Evolutionary conservation across 176 grass and related monocot species (phyloP).

Genomic region (Bonia amplexicaulis): DNA sequence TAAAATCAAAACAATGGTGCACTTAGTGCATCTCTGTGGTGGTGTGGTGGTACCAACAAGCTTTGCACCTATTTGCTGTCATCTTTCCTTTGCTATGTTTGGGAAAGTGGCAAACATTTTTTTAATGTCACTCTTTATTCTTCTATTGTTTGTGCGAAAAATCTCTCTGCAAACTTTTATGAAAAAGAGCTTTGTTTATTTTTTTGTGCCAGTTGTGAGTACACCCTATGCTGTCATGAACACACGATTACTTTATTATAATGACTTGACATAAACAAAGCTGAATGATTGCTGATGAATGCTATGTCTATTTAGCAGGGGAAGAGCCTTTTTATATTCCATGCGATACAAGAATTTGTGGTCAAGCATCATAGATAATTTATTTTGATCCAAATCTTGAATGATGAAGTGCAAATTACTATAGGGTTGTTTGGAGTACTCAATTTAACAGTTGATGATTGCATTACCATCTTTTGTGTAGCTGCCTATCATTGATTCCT

Average conservation of each 20-base stretch:
- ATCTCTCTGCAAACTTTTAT: neutral
- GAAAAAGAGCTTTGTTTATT: neutral
- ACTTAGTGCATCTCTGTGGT: slow-evolving; percentile 27
- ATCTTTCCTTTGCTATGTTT: slow-evolving; percentile 38
- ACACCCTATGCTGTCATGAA: slow-evolving; percentile 12
- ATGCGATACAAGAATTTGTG: neutral
- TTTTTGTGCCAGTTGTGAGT: slow-evolving; percentile 10
- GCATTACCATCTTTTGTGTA: neutral
- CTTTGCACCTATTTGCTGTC: slow-evolving; percentile 40
- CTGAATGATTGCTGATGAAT: slow-evolving; percentile 10
- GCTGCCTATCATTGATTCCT: neutral
- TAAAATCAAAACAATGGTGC: slow-evolving; percentile 12
- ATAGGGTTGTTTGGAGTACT: neutral
- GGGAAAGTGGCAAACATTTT: slow-evolving; percentile 27
- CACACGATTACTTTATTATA: neutral
- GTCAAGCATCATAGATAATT: slow-evolving; percentile 7
- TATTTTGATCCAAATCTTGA: slow-evolving; percentile 4
- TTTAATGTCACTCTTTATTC: slow-evolving; percentile 14
- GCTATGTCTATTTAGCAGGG: neutral
- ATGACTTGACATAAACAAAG: neutral
- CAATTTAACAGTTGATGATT: neutral
- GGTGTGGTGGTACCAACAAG: slow-evolving; percentile 24
- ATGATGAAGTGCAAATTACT: slow-evolving; percentile 7
- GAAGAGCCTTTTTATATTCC: neutral
- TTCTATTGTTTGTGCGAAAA: slow-evolving; percentile 22